Conservation (phyloP, 1,284 basidiomycete species). For the Leucoagaricus sp. region DNA sequence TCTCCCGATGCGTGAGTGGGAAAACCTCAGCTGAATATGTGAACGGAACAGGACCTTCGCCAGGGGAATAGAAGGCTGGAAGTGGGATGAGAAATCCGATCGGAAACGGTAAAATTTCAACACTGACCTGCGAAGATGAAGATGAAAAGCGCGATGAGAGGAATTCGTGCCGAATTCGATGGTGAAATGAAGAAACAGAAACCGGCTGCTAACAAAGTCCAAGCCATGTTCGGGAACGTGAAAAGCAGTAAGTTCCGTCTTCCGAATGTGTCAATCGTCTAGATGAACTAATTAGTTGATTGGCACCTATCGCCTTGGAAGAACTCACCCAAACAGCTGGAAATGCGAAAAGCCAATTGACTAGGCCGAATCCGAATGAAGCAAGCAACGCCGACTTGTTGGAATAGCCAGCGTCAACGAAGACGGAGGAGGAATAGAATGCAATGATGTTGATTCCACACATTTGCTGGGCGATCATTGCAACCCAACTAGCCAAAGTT, state of each 20-base stretch:
- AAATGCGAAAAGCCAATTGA: slow-evolving; percentile 66
- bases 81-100: slow-evolving; percentile 6
- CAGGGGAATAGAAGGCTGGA: slow-evolving; percentile 55
- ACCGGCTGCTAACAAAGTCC: slow-evolving; percentile 60
- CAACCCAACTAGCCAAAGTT: slow-evolving; percentile 63
- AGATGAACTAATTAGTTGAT: not conserved
- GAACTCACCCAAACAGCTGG: slow-evolving; percentile 57
- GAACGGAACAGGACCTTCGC: slow-evolving; percentile 76
- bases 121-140: slow-evolving; percentile 52
- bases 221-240: slow-evolving; percentile 63
- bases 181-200: slow-evolving; percentile 54
- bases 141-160: slow-evolving; percentile 55
- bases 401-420: slow-evolving; percentile 55
- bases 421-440: slow-evolving; percentile 73
- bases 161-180: slow-evolving; percentile 38
- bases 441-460: slow-evolving; percentile 59
- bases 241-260: slow-evolving; percentile 58
- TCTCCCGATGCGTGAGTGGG: slow-evolving; percentile 59
- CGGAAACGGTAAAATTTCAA: not conserved
- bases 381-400: slow-evolving; percentile 55
- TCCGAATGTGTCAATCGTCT: slow-evolving; percentile 59
- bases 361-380: slow-evolving; percentile 74
- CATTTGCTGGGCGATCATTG: slow-evolving; percentile 70
- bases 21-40: slow-evolving; percentile 67
- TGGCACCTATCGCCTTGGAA: not conserved